Conservation (phyloP, 768 basidiomycete species). For the Rhodotorula kratochvilovae region DNA sequence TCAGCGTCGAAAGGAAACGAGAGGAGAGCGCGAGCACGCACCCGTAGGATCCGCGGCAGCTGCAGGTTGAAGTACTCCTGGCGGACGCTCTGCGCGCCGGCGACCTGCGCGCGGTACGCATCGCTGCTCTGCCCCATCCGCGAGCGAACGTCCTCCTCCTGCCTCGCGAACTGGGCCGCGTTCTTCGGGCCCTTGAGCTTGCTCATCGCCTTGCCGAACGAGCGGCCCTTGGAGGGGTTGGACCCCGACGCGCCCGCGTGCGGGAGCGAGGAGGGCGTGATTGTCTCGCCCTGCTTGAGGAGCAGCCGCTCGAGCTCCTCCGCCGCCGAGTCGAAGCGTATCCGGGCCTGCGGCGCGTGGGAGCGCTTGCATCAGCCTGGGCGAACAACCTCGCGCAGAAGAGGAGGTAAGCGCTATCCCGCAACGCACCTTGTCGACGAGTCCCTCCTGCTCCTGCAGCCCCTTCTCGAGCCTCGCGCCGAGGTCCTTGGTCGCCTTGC, state of each 20-base stretch:
- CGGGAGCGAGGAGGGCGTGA: constrained; percentile 42
- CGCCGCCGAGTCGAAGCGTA: constrained; percentile 76
- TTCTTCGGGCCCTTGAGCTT: constrained; percentile 44
- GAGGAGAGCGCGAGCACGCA: constrained; percentile 51
- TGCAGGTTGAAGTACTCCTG: constrained; percentile 99
- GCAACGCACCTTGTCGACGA: constrained; percentile 67
- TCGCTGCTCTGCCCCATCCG: constrained; percentile 82
- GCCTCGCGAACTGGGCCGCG: constrained; percentile 65
- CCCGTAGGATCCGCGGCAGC: constrained; percentile 83
- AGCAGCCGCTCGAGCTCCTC: constrained; percentile 91
- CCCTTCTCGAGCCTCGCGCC: constrained; percentile 80
- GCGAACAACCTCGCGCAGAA: neutral
- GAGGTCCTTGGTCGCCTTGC: constrained; percentile 92
- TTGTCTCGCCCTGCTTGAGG: constrained; percentile 83
- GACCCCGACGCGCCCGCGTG: constrained; percentile 19
- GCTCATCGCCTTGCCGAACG: constrained; percentile 42
- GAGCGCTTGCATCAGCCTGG: neutral
- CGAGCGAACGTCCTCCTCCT: constrained; percentile 87
- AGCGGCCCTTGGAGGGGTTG: constrained; percentile 23
- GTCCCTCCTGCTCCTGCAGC: constrained; percentile 76
- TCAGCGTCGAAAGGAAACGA: neutral
- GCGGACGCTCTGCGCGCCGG: constrained; percentile 79
- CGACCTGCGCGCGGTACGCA: constrained; percentile 80
- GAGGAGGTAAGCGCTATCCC: too few species aligned
- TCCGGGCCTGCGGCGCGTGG: constrained; percentile 55